A percentile compares a stretch with the other conserved stretches of the same genome.
Evolutionary conservation across 169 alveolate species (phyloP).

Genomic region (Theileria orientalis): DNA sequence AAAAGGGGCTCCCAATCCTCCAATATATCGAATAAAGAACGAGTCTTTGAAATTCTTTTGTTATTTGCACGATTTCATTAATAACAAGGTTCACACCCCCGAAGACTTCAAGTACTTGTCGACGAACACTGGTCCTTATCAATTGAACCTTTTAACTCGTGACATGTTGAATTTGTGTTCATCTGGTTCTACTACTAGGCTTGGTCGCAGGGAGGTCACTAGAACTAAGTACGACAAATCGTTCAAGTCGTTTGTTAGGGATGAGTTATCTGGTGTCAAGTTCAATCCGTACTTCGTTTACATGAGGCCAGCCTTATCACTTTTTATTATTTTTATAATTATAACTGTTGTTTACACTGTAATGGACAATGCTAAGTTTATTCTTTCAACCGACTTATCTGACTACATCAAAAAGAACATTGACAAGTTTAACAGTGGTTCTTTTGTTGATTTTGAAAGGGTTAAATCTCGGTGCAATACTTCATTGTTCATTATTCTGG

Average conservation of each 20-base stretch:
- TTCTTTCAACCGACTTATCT: constrained; percentile 11
- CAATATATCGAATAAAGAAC: background rate
- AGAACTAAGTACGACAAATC: background rate
- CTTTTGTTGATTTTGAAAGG: background rate
- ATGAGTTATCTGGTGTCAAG: background rate
- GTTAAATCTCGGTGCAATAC: background rate
- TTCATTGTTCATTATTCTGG: background rate
- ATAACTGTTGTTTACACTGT: constrained; percentile 5
- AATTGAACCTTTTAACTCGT: background rate
- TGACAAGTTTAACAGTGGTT: background rate
- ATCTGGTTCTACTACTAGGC: constrained; percentile 11
- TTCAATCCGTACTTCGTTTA: constrained; percentile 13
- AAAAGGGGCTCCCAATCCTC: background rate
- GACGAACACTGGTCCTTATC: background rate
- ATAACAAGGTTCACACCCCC: background rate
- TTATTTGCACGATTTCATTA: background rate
- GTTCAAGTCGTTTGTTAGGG: background rate
- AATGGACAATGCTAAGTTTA: constrained; percentile 13
- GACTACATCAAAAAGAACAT: background rate
- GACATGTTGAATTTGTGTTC: background rate
- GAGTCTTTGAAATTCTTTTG: background rate
- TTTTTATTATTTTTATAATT: constrained; percentile 1
- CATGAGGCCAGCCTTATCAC: background rate
- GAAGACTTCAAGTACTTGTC: background rate
- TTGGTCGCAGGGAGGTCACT: constrained; percentile 6